Evolutionary conservation across 2,329 filamentous ascomycete species (phyloP), one percentile per base, ranked within the genome.

Genomic region (Lojkania enalia): DNA sequence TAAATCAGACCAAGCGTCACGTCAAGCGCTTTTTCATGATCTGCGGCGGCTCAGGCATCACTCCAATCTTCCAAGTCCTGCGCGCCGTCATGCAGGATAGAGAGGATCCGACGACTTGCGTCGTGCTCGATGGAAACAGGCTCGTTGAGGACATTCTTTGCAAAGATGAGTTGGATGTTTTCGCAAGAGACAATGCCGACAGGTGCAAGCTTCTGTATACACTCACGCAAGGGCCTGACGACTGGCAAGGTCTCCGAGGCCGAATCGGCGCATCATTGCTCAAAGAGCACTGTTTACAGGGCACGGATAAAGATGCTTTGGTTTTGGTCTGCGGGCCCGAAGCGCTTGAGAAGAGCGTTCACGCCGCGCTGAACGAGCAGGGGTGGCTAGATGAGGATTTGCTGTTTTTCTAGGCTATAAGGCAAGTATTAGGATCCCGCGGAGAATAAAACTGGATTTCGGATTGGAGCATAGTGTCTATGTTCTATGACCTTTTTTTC

Each of bases 31-130:
- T 96, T 67, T 76, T 87, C 63, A 95, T 96, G 90, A 84, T 96
- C 21, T 94, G 88, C 57, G 91, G 81, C 12, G 91, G 91, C 4
- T 88, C 83, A n/a, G 91, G 91, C 1, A 87, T 96, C 60, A 96
- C 91, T n/a, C 91, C 91, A 0, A 88, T 96, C 52, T 94, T 85
- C 64, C 88, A 94, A 61, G 87, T 95, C 2, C 74, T 95, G 40
- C 77, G 88, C 5, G 86, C 88, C 0, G 81, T 95, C 0, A 79
- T 90, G 66, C 75, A 79, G 35, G 82, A 92, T 51, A 56, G 64
- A 1, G 64, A 74, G 0, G 88, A 92, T 60, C 54, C 67, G 6
- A 94, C 88, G 0, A 72, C 67, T 2, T 95, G 89, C 60, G 71
- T 86, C 1, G 77, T 96, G 0, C 73, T 96, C 0, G 79, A 95